A percentile compares a stretch with the other conserved stretches of the same genome.
phyloP scores from a whole-genome alignment of 257 asterid species.

The Lycium barbarum region DNA sequence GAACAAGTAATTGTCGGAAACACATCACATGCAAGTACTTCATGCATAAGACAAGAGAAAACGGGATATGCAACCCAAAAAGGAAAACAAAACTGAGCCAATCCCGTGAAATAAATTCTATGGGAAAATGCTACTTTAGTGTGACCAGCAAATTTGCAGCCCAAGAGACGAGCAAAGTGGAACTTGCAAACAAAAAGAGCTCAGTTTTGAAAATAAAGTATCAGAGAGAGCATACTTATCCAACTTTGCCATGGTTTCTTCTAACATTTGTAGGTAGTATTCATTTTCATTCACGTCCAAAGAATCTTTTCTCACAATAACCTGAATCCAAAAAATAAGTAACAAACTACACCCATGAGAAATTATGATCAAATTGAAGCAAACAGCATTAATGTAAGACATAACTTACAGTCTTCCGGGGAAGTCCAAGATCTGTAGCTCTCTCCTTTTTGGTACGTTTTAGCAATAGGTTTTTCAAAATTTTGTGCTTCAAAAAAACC shows the following conservation, averaged over 20 bases:
- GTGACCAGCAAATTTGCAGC: too few relatives aligned
- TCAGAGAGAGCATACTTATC: conserved; percentile 56
- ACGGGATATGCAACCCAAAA: not conserved
- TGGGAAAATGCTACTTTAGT: too few relatives aligned
- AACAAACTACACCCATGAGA: not conserved
- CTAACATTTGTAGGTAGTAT: conserved; percentile 37
- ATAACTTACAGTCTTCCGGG: conserved; percentile 72
- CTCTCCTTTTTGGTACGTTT: conserved; percentile 93
- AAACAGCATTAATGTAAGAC: not conserved
- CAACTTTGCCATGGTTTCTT: conserved; percentile 71
- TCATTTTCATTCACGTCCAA: conserved; percentile 77
- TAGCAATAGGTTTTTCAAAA: conserved; percentile 70
- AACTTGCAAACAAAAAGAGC: conserved; percentile 5
- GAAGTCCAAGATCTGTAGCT: conserved; percentile 93
- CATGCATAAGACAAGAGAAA: not conserved
- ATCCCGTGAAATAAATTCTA: too few relatives aligned
- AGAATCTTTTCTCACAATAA: conserved; percentile 68
- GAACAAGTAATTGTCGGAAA: not conserved
- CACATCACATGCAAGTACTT: not conserved
- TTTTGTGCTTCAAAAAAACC: conserved; percentile 79
- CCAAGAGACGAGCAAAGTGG: not conserved
- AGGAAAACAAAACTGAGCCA: not conserved
- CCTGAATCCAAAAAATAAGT: conserved; percentile 48
- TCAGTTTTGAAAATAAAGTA: not conserved
- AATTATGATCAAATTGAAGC: not conserved